Base-by-base conservation (phyloP, 768 basidiomycete species). In the Gymnopilus dilepis region DNA sequence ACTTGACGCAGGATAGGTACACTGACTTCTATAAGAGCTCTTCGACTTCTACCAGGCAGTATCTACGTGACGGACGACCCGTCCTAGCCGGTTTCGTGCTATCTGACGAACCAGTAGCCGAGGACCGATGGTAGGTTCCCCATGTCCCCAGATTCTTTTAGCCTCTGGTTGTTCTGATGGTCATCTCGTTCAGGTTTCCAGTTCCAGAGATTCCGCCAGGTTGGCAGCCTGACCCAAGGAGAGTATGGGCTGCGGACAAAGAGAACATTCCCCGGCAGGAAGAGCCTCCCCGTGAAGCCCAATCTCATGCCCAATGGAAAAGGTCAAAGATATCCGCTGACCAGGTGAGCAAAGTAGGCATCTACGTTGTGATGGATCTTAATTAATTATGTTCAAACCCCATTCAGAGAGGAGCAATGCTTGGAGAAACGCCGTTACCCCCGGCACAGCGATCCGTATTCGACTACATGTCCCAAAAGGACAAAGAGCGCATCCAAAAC, bases 401-500 rank as follows among this genome's bases (percentile, higher is more conserved):
- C n/a, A 8, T 26, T 24, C 64, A 98, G 95, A 85, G 97, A 53
- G 97, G 95, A 26, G 76, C 82, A 1, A 79, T 91, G 19, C 80
- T 99, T 0, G 96, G 96, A 56, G 97, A 99, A 75, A 85, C 85
- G 9, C 86, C 86, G 11, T 78, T 92, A 11, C 82, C 87, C 12
- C 76, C 87, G 3, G 84, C 83, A 13, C 85, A 91, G 1, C 86
- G 87, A 11, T 98, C 97, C 0, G 86, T 99, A 15, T 98, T 97
- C 72, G 96, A 99, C 45, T 99, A 88, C 72, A 86, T 99, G 72
- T 97, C 97, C 0, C 86, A 90, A 65, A 96, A 95, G 69, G 94
- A 97, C 68, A 85, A 87, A 58, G 95, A 97, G 61, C 88, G 96
- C 6, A 82, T 99, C 15, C 82, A 88, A 68, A 82, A 81, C 28